A percentile compares a stretch with the other conserved stretches of the same genome.
Conservation (phyloP, 2,329 filamentous ascomycete species). For the Mariannaea elegans region DNA sequence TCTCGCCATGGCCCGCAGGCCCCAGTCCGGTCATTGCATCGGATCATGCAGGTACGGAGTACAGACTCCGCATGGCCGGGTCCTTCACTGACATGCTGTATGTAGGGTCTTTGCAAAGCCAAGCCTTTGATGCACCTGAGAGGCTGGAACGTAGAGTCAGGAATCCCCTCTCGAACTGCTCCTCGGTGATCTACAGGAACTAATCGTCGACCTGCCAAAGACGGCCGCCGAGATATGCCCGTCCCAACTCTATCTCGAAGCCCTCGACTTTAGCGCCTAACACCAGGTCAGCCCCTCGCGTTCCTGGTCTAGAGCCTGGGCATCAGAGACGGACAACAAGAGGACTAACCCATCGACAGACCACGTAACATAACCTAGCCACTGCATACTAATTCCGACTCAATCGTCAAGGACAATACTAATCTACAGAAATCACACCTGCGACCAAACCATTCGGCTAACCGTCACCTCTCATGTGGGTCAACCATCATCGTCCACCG, state of each 20-base stretch:
- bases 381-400: background rate
- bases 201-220: constrained; percentile 15
- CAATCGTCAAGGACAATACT: background rate
- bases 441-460: background rate
- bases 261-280: background rate
- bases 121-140: background rate
- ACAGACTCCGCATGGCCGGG: constrained; percentile 13
- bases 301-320: constrained; percentile 10
- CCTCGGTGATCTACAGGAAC: constrained; percentile 1
- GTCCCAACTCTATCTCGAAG: constrained; percentile 18
- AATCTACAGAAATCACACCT: constrained; percentile 7
- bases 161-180: background rate
- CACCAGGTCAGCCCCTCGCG: background rate
- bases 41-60: constrained; percentile 36
- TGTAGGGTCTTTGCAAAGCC: background rate
- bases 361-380: too few relatives aligned
- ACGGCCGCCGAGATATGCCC: constrained; percentile 18
- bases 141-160: background rate
- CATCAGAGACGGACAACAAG: background rate
- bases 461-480: constrained; percentile 6
- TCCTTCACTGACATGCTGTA: background rate
- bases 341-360: too few relatives aligned
- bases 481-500: constrained; percentile 6
- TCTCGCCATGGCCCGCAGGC: constrained; percentile 30
- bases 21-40: constrained; percentile 31